Base-by-base conservation (phyloP, 768 basidiomycete species). In the Hydnomerulius pinastri region DNA sequence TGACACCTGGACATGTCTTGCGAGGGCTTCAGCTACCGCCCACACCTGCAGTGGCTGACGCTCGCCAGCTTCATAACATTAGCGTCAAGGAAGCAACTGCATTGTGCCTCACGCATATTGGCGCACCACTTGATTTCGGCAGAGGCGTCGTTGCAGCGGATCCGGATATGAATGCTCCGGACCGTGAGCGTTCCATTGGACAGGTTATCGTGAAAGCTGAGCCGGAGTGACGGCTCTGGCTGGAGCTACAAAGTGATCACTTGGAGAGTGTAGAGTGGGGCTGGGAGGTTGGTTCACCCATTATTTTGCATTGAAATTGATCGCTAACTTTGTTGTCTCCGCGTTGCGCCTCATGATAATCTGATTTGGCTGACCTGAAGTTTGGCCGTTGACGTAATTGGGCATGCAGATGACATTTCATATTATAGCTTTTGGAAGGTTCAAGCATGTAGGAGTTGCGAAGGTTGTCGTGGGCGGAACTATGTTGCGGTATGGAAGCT, bases 1-100 rank as follows among this genome's bases (percentile, higher is more conserved):
- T 77, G 38, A 72, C 74, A 1, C 75, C 74, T 3, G 59, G 68
- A 27, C 75, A 77, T 50, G 46, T 77, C 36, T 44, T 73, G 42
- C 71, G 72, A n/a, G 75, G 73, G 28, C 50, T 76, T 30, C 53
- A 55, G 15, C 40, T 57, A 15, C 56, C 50, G 39, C 5, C 43
- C 17, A 24, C 50, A 32, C 48, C 27, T 46, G 5, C 57, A 50
- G 37, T 30, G 27, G 35, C 28, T 40, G 46, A 38, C 15, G 42
- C 30, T 29, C 36, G 33, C 21, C 46, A 13, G 33, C 48, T 53
- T 20, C 50, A 37, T 36, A 49, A 40, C 41, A 48, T 27, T 46
- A 36, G 43, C 2, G 11, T 36, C 5, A 56, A 54, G 18, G 60
- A 60, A 28, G 63, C 62, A 8, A 24, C 57, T n/a, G 51, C 61